Evolutionary conservation across 305 asterid genomes (phyloP), one percentile per base, ranked within the genome.

Genomic region (Withania somnifera): DNA sequence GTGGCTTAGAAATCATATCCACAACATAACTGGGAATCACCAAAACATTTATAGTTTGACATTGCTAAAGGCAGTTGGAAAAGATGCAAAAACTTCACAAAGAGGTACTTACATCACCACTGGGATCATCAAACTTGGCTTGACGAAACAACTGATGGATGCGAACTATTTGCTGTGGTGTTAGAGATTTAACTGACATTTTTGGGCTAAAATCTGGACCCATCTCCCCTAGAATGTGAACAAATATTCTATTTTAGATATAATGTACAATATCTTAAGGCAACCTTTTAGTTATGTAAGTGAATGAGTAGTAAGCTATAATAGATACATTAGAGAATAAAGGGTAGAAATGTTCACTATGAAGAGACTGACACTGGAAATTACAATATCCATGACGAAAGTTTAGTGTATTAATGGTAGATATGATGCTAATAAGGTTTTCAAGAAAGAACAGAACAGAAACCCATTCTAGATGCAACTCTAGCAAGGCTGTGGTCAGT

Each of bases 41-140:
- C 78, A 71, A 30, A 71, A 71, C 79, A 71, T 71, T 22, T 71
- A 14, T 45, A 45, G 56, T 14, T 71, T 71, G 40, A 15, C 45
- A 58, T 45, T 15, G 58, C 56, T 40, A 26, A 47, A 75, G 26
- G 64, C 51, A 78, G 57, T 22, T 77, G 61, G 69, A 81, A 82
- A 78, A 17, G 13, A 10, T 58, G 82, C 22, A 63, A 83, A 51
- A 82, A 50, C 56, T 13, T 78, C 66, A 82, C 76, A 80, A 42
- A 68, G 69, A 47, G 78, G 64, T 71, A 84, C 97, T 86, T 90
- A 92, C 98, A 83, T 92, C 95, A 76, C 97, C 97, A 82, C 92
- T 93, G 78, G 97, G 98, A 86, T 94, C 97, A 78, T 94, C 96
- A 87, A 93, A 94, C 84, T 94, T 93, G 80, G 98, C 97, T 91